phyloP scores from a whole-genome alignment of 192 early-diverging fungal species.

The Paraglomus brasilianum region DNA sequence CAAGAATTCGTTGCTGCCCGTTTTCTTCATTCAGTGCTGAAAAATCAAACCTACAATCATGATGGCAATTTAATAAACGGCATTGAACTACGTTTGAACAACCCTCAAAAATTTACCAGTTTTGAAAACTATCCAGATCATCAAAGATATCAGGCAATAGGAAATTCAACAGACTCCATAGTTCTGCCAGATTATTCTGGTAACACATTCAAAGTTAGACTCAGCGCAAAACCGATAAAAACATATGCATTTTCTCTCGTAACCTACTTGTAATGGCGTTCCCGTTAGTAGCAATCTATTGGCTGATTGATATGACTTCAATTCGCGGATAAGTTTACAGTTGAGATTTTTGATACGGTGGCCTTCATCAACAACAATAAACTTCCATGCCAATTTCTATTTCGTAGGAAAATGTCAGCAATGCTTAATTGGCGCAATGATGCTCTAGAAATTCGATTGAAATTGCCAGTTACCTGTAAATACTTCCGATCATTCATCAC shows the following conservation, averaged over 20 bases:
- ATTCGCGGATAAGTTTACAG: constrained; percentile 82
- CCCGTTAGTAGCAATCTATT: constrained; percentile 90
- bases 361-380: constrained; percentile 93
- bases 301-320: constrained; percentile 81
- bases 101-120: constrained; percentile 53
- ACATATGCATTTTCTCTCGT: neutral
- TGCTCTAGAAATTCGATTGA: constrained; percentile 11
- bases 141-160: constrained; percentile 95
- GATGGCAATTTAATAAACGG: neutral
- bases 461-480: constrained; percentile 44
- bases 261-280: constrained; percentile 79
- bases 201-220: constrained; percentile 18
- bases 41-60: constrained; percentile 66
- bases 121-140: constrained; percentile 80
- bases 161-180: constrained; percentile 96
- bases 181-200: constrained; percentile 87
- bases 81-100: neutral
- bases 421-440: neutral
- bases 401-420: constrained; percentile 30
- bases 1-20: constrained; percentile 62
- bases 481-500: constrained; percentile 79
- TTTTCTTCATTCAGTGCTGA: constrained; percentile 66
- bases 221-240: neutral
- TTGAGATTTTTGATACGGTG: constrained; percentile 97
- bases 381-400: constrained; percentile 77